These are phyloP conservation scores for Monoraphidium neglectum DNA, from an alignment of 139 green algal species.

Conservation along the genomic window DNA sequence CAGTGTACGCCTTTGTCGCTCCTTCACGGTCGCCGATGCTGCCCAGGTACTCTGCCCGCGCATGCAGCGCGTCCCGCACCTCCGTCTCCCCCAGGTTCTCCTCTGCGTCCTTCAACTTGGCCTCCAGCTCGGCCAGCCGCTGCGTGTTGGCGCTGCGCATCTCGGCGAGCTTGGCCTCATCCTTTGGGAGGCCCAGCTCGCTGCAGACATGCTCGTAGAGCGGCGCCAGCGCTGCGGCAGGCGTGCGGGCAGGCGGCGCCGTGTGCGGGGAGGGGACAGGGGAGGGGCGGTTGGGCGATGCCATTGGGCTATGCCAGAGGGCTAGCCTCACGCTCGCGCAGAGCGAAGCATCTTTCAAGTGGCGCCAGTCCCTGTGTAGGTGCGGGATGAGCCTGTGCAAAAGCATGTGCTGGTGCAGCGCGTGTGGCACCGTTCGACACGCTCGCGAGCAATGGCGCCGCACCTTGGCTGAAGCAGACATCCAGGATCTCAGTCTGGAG, in stretches of 20 bases:
- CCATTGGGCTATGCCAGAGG: neutral
- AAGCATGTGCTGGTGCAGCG: neutral
- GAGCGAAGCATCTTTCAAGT: neutral
- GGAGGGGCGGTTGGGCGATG: neutral
- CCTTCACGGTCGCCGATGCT: slow-evolving; percentile 75
- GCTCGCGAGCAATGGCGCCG: too few relatives aligned
- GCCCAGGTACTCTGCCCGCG: slow-evolving; percentile 87
- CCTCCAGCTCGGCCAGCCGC: slow-evolving; percentile 66
- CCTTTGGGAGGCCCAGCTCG: slow-evolving; percentile 62
- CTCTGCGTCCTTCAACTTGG: slow-evolving; percentile 81
- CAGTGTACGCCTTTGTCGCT: slow-evolving; percentile 73
- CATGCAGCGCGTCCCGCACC: slow-evolving; percentile 88
- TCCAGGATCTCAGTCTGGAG: slow-evolving; percentile 62
- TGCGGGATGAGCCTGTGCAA: neutral
- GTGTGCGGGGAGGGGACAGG: neutral
- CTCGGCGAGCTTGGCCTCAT: slow-evolving; percentile 47
- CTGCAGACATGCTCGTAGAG: slow-evolving; percentile 78
- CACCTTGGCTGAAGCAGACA: slow-evolving; percentile 49
- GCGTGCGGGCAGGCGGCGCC: too few relatives aligned
- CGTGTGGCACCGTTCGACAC: neutral
- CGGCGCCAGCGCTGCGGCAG: slow-evolving; percentile 60
- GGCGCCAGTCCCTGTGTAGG: neutral
- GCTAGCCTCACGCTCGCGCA: neutral
- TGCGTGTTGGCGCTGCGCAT: slow-evolving; percentile 68
- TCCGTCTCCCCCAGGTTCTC: slow-evolving; percentile 96